Percentiles rank a stretch among this genome's conserved stretches.
phyloP scores from a whole-genome alignment of 2,329 filamentous ascomycete species.

The Paecilomyces formosus region DNA sequence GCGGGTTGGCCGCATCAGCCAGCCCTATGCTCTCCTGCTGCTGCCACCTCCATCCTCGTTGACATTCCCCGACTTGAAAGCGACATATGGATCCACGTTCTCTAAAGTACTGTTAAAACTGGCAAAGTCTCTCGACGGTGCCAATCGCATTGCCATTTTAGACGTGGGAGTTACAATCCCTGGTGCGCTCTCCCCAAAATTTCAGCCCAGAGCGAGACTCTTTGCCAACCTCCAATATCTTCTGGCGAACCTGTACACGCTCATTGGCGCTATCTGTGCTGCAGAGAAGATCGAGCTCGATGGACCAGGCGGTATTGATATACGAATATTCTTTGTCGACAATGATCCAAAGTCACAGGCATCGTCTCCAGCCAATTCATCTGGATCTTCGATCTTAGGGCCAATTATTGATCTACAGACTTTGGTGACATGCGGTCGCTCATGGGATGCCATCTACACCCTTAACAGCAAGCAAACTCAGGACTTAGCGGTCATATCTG shows the following conservation, averaged over 20 bases:
- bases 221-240: constrained; percentile 68
- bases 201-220: constrained; percentile 46
- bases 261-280: constrained; percentile 66
- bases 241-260: constrained; percentile 68
- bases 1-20: constrained; percentile 3
- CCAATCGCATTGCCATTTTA: constrained; percentile 32
- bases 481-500: constrained; percentile 13
- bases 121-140: constrained; percentile 24
- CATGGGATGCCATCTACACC: constrained; percentile 25
- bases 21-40: constrained; percentile 46
- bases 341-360: constrained; percentile 36
- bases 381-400: constrained; percentile 25
- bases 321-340: constrained; percentile 66
- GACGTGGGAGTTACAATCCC: constrained; percentile 59
- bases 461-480: constrained; percentile 19
- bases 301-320: constrained; percentile 65
- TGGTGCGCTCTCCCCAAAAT: constrained; percentile 48
- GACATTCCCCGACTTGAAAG: constrained; percentile 44
- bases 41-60: constrained; percentile 55
- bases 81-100: constrained; percentile 55
- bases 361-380: constrained; percentile 2
- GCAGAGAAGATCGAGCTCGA: constrained; percentile 55
- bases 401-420: constrained; percentile 44
- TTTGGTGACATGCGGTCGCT: constrained; percentile 34
- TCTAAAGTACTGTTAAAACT: constrained; percentile 47